phyloP scores from a whole-genome alignment of 495 filamentous ascomycete genomes.

The Parmelia sp. region DNA sequence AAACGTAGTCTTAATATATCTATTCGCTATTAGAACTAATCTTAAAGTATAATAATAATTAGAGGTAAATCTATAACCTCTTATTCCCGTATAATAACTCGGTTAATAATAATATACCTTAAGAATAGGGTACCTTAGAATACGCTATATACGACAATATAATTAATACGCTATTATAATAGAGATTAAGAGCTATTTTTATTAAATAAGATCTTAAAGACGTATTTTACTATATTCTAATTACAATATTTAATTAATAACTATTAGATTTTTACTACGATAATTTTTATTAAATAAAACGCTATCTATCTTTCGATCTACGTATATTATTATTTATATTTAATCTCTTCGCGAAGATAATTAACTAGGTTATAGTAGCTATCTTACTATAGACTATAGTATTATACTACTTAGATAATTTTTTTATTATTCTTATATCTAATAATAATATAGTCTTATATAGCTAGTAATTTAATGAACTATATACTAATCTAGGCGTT shows the following conservation, averaged over 20 bases:
- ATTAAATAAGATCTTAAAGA: neutral
- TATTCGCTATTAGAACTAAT: neutral
- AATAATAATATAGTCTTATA: neutral
- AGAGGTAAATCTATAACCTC: neutral
- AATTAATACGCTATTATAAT: neutral
- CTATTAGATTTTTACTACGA: neutral
- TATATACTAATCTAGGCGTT: neutral
- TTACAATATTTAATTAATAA: neutral
- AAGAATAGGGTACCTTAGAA: neutral
- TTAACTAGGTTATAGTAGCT: neutral
- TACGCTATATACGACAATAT: neutral
- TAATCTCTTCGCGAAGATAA: neutral
- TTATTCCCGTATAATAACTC: neutral
- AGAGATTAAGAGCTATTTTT: neutral
- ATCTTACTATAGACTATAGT: neutral
- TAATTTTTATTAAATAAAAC: neutral
- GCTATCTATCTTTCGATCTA: neutral
- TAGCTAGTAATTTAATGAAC: neutral
- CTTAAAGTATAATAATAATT: neutral
- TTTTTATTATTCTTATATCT: neutral
- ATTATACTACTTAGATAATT: neutral
- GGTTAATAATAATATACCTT: neutral
- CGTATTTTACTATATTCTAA: neutral
- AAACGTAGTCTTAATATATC: neutral
- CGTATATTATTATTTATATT: neutral